These are phyloP conservation scores for Capronia americana DNA, from an alignment of 2,329 filamentous ascomycete species.

Conservation along the genomic window DNA sequence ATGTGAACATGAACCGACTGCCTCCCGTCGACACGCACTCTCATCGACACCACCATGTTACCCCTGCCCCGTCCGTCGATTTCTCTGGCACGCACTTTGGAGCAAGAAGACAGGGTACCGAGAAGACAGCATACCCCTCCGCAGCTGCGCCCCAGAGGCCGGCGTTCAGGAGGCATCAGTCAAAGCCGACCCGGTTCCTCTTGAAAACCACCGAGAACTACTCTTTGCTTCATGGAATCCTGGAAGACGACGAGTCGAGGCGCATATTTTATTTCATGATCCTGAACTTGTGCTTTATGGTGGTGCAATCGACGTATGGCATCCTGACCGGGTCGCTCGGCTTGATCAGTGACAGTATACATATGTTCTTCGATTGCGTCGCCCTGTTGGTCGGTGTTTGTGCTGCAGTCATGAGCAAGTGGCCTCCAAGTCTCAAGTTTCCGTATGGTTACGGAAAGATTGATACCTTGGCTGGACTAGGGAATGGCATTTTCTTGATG, in stretches of 20 bases:
- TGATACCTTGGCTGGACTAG: slow-evolving; percentile 93
- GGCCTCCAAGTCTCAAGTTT: slow-evolving; percentile 86
- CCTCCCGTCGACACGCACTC: slow-evolving; percentile 29
- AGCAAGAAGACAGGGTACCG: slow-evolving; percentile 32
- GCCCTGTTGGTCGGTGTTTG: slow-evolving; percentile 88
- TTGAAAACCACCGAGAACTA: slow-evolving; percentile 72
- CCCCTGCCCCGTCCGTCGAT: slow-evolving; percentile 29
- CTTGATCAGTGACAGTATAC: slow-evolving; percentile 94
- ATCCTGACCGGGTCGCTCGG: slow-evolving; percentile 92
- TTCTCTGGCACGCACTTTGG: slow-evolving; percentile 22
- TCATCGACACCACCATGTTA: slow-evolving; percentile 24
- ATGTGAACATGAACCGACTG: slow-evolving; percentile 11
- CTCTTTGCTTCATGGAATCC: slow-evolving; percentile 81
- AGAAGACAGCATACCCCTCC: slow-evolving; percentile 27
- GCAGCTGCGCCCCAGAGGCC: slow-evolving; percentile 20
- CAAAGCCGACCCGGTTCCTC: slow-evolving; percentile 71
- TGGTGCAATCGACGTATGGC: slow-evolving; percentile 91
- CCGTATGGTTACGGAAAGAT: slow-evolving; percentile 92
- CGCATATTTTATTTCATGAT: slow-evolving; percentile 97
- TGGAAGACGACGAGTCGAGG: slow-evolving; percentile 89
- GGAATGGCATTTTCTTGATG: slow-evolving; percentile 94
- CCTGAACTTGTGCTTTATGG: slow-evolving; percentile 96
- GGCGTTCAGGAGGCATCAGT: slow-evolving; percentile 40
- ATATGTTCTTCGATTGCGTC: slow-evolving; percentile 99
- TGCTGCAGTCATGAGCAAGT: slow-evolving; percentile 94